These are phyloP conservation scores for Russula emetica DNA, from an alignment of 768 basidiomycete genomes.

Conservation along the genomic window DNA sequence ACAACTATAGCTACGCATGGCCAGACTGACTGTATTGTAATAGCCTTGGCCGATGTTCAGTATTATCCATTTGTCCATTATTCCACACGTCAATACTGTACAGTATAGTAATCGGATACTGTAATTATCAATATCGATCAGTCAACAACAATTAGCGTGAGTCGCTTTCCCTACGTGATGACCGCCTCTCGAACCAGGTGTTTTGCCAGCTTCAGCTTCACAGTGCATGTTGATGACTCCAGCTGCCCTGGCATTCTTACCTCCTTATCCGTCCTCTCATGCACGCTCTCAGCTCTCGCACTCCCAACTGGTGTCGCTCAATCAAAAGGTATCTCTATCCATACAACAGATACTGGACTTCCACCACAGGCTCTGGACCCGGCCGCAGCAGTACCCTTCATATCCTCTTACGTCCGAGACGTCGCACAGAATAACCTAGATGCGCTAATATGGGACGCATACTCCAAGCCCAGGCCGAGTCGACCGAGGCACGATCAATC, in stretches of 20 bases:
- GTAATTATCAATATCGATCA: background rate
- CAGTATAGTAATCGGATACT: too few species aligned
- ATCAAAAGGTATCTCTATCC: conserved; percentile 44
- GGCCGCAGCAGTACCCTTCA: conserved; percentile 44
- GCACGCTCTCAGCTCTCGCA: conserved; percentile 48
- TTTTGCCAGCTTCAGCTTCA: background rate
- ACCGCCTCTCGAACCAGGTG: background rate
- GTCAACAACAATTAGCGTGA: background rate
- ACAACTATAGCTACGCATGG: background rate
- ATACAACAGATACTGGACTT: conserved; percentile 48
- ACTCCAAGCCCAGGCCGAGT: conserved; percentile 17
- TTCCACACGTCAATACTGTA: too few species aligned
- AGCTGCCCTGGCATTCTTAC: conserved; percentile 37
- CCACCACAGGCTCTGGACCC: conserved; percentile 45
- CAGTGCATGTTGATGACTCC: background rate
- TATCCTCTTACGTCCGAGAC: conserved; percentile 57
- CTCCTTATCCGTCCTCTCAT: conserved; percentile 51
- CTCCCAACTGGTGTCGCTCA: conserved; percentile 48
- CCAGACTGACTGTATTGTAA: too few species aligned
- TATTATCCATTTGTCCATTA: background rate
- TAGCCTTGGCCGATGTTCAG: background rate
- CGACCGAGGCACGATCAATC: conserved; percentile 43
- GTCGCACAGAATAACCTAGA: conserved; percentile 50
- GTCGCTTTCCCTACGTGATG: background rate
- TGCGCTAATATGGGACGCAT: conserved; percentile 53